Evolutionary conservation across 805 yeast genomes (phyloP).

Genomic region (Saccharomycopsis fodiens): DNA sequence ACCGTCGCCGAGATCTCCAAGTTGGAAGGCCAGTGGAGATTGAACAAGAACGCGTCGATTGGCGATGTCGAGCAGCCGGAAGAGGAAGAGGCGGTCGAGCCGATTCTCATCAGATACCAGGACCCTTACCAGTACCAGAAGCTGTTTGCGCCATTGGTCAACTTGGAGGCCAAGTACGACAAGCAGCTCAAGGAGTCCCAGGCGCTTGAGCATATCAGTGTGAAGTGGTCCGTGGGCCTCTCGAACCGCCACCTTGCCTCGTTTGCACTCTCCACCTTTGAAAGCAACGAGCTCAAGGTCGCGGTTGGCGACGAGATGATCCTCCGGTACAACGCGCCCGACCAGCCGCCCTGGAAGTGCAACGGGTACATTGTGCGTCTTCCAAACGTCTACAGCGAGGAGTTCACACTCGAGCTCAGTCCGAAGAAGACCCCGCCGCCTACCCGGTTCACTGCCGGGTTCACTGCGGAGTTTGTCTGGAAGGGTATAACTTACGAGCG

Average conservation of each 20-base stretch:
- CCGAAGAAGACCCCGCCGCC: constrained; percentile 43
- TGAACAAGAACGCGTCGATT: constrained; percentile 63
- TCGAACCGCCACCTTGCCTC: constrained; percentile 62
- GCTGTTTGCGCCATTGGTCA: constrained; percentile 75
- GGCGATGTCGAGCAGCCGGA: constrained; percentile 51
- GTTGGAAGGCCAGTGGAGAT: constrained; percentile 77
- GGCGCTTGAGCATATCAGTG: constrained; percentile 62
- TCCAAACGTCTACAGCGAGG: constrained; percentile 60
- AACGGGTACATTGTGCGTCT: constrained; percentile 61
- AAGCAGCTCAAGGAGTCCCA: constrained; percentile 67
- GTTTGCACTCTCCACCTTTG: constrained; percentile 61
- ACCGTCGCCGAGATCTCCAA: constrained; percentile 58
- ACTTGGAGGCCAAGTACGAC: constrained; percentile 77
- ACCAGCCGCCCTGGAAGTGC: constrained; percentile 59
- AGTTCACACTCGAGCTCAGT: constrained; percentile 63
- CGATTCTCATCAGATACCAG: constrained; percentile 66
- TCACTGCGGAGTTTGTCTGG: constrained; percentile 86
- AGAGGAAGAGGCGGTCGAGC: constrained; percentile 53
- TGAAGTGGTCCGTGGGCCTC: constrained; percentile 65
- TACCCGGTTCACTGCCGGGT: constrained; percentile 52
- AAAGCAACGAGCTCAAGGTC: constrained; percentile 55
- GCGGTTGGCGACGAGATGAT: constrained; percentile 82
- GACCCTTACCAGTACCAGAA: constrained; percentile 85
- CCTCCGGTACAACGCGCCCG: constrained; percentile 52
- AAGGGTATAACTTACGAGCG: constrained; percentile 75